Evolutionary conservation across 768 basidiomycete genomes (phyloP).

Genomic region (Cystobasidium ongulense): DNA sequence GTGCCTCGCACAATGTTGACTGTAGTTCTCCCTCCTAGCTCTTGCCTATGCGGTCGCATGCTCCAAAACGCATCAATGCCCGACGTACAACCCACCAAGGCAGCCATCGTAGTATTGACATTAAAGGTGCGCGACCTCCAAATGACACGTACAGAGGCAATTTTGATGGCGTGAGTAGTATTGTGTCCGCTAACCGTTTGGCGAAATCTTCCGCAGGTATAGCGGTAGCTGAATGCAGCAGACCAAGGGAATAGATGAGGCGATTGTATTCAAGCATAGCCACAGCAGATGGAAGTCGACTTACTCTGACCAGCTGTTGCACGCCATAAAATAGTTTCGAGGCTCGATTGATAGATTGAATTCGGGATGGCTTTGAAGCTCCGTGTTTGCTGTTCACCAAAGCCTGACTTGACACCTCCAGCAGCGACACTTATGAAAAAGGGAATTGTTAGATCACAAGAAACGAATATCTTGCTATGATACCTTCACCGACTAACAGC

Average conservation of each 20-base stretch:
- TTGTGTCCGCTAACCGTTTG: neutral
- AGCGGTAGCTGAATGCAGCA: neutral
- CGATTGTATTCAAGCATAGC: neutral
- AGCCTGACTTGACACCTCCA: constrained; percentile 14
- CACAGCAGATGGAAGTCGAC: neutral
- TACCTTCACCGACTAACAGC: neutral
- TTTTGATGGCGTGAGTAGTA: neutral
- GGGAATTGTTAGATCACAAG: neutral
- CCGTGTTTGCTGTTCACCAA: constrained; percentile 3
- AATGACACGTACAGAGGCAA: neutral
- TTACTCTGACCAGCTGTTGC: constrained; percentile 9
- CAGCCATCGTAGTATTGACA: constrained; percentile 8
- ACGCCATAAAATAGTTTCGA: neutral
- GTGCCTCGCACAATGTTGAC: no score
- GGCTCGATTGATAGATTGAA: neutral
- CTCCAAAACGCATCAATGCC: neutral
- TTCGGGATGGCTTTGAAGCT: neutral
- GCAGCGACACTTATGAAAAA: neutral
- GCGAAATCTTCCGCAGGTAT: constrained; percentile 18
- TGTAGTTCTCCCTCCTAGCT: neutral
- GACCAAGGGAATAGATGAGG: neutral
- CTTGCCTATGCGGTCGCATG: neutral
- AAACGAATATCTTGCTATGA: no score
- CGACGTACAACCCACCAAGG: neutral
- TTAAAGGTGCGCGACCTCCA: neutral